Evolutionary conservation across 2,329 filamentous ascomycete genomes (phyloP), one percentile per base, ranked within the genome.

Genomic region (Aureobasidium sp.): DNA sequence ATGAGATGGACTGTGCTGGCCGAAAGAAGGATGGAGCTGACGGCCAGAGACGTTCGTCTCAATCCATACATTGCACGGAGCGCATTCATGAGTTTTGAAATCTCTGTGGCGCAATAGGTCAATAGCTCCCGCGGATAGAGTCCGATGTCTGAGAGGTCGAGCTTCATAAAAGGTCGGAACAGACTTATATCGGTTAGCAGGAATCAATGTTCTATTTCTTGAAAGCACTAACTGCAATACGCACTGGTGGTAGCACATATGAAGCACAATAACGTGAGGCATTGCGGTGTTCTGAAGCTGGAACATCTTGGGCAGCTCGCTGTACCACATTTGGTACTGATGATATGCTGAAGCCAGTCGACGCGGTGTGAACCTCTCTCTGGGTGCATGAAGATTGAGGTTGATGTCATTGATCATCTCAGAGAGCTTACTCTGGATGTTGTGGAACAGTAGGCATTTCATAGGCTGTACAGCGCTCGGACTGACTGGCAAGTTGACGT

Each of bases 301-400:
- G 45, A 89, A 71, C 2, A 80, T 77, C 55, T 80, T 75, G 0
- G 85, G 85, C 55, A 90, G 78, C 22, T 71, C 73, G 54, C 80
- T 79, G 63, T 88, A 88, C 85, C 85, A 90, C 49, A 80, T 78
- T n/a, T 86, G 73, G 59, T 86, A 89, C 59, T 83, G 78, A 0
- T 78, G 80, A 59, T 89, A 88, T 24, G 80, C 79, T 44, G 73
- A 75, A 7, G 87, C 71, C 2, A 89, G 70, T 34, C 80, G 79
- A 32, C 78, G 76, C 58, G 81, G 82, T 0, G 80, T 85, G 39
- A 88, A 73, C 4, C 79, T 79, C 53, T 78, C 76, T 12, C 79
- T 81, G 0, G 86, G 85, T 3, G 85, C 83, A 63, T 88, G 85
- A n/a, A 88, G 76, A 34, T 85, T 77, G 62, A 84, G 85, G 17